Evolutionary conservation across 78 protist species (phyloP).

Genomic region (Chrysochromulina tobinii): DNA sequence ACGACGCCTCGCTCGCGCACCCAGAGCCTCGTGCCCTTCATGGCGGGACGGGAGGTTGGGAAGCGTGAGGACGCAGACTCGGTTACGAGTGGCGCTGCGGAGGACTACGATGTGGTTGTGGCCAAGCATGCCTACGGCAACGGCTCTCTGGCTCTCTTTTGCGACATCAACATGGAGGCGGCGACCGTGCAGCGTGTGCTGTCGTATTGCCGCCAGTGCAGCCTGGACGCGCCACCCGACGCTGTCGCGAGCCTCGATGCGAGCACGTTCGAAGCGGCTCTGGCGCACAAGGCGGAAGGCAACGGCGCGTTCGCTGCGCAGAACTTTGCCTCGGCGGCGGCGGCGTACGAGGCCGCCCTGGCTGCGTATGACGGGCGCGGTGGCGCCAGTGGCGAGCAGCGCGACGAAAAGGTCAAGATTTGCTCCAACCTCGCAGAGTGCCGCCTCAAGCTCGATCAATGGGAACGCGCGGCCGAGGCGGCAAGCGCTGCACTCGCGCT

Average conservation of each 20-base stretch:
- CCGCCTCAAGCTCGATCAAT: not conserved
- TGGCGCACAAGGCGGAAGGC: not conserved
- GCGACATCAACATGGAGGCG: conserved; percentile 13
- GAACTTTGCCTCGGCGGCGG: not conserved
- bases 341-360: not conserved
- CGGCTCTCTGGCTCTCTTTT: not conserved
- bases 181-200: not conserved
- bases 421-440: not conserved
- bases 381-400: not conserved
- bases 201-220: not conserved
- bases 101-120: not conserved
- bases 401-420: not conserved
- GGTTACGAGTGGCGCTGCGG: not conserved
- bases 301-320: not conserved
- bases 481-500: not conserved
- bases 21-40: not conserved
- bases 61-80: not conserved
- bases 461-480: not conserved
- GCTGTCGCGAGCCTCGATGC: not conserved
- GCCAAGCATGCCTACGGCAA: not conserved
- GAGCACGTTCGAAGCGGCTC: not conserved
- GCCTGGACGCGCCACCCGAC: not conserved
- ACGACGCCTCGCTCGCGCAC: not conserved
- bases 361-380: not conserved
- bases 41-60: not conserved